A percentile compares a stretch with the other conserved stretches of the same genome.
Evolutionary conservation across 352 stramenopile genomes (phyloP).

Genomic region (Pythium grandisporangium): DNA sequence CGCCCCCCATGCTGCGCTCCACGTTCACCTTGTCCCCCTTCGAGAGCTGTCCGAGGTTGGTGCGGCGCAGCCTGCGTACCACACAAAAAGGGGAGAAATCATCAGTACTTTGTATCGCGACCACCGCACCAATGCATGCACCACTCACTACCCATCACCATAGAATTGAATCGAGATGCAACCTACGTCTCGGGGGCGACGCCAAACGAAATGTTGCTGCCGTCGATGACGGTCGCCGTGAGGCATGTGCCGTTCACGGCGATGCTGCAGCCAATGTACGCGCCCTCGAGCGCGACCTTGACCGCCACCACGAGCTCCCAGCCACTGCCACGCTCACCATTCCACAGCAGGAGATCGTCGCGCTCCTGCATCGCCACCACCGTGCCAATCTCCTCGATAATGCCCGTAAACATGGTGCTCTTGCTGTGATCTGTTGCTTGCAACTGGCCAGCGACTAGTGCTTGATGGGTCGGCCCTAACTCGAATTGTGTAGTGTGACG

Average conservation of each 20-base stretch:
- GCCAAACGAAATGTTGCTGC: conserved; percentile 86
- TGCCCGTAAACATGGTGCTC: conserved; percentile 95
- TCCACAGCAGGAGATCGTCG: conserved; percentile 93
- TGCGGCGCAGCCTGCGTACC: conserved; percentile 79
- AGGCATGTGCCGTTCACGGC: conserved; percentile 97
- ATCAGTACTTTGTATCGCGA: too few species aligned
- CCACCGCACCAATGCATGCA: too few species aligned
- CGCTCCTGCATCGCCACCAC: conserved; percentile 89
- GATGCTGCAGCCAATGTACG: conserved; percentile 93
- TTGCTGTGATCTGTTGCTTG: conserved; percentile 13
- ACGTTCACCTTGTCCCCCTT: conserved; percentile 92
- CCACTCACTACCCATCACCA: too few species aligned
- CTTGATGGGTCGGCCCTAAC: too few species aligned
- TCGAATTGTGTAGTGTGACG: too few species aligned
- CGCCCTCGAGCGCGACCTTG: conserved; percentile 71
- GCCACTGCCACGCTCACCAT: conserved; percentile 85
- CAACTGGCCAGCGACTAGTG: too few species aligned
- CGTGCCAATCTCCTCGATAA: conserved; percentile 97
- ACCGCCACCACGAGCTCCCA: conserved; percentile 86
- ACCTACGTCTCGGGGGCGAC: conserved; percentile 92
- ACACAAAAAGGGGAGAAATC: too few species aligned
- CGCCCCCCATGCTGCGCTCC: conserved; percentile 82
- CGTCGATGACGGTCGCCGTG: conserved; percentile 91
- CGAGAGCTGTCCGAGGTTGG: conserved; percentile 77
- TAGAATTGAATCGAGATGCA: neutral